Evolutionary conservation across 257 asterid genomes (phyloP), one percentile per base, ranked within the genome.

Genomic region (Fraxinus quadrangulata): DNA sequence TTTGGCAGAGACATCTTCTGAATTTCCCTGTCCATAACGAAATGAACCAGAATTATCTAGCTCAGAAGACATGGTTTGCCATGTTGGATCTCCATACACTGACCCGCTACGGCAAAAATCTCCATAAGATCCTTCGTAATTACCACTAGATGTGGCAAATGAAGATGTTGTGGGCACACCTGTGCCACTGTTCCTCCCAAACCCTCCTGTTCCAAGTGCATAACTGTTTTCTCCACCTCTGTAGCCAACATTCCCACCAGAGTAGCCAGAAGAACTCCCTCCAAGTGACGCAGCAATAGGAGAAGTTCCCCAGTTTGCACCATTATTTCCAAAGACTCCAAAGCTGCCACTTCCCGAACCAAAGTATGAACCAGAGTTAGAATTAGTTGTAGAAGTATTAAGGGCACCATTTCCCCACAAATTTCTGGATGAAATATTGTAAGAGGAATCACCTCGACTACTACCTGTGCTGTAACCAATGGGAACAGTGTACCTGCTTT

Each of bases 391-490:
- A 40, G 96, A 89, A 65, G 72, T 78, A 77, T 84, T 88, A 63
- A 89, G 84, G 42, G 90, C 92, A 37, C 92, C 86, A 47, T 85
- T 92, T 75, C 94, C 96, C 96, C 97, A 88, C 42, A 87, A 82
- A 78, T 79, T 90, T 88, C 91, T 84, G 1, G 94, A 59, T 21
- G 93, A 74, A 7, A 92, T 78, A 82, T 85, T 84, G 19, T 85
- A 78, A 76, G 85, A 85, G 12, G 94, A 82, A 67, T 88, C 94
- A 16, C 92, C 90, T 74, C 93, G 77, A 80, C 73, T 88, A 74
- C 81, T 81, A 83, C 76, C 85, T 49, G 85, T 73, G 70, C 87
- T 88, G 68, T 90, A 92, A 45, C 98, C 97, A 78, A 90, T 87
- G 69, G 98, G 93, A 33, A 90, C 84, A 73, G 67, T 87, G 59